Conservation (phyloP, 2,329 filamentous ascomycete species). For the Diplodia scrobiculata region DNA sequence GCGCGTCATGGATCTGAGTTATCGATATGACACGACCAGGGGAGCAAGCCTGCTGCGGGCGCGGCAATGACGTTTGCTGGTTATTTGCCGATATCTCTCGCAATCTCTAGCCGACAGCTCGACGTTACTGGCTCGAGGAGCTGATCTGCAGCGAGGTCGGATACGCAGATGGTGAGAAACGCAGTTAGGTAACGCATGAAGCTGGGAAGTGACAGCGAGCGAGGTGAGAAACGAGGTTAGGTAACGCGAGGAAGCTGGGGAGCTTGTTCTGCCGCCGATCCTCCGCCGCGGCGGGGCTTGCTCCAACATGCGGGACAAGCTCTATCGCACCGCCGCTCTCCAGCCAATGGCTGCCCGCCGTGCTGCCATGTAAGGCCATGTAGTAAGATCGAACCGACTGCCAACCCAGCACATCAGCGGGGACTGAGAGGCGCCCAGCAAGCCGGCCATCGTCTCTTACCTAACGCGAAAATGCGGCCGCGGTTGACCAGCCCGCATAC, state of each 20-base stretch:
- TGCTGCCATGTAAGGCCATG: constrained; percentile 17
- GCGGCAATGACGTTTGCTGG: constrained; percentile 12
- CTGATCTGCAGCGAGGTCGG: constrained; percentile 13
- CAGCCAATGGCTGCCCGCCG: constrained; percentile 7
- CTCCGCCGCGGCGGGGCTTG: constrained; percentile 5
- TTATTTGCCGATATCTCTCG: neutral
- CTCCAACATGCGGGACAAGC: constrained; percentile 2
- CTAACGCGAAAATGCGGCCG: constrained; percentile 19
- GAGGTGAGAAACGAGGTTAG: constrained; percentile 5
- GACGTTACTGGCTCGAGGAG: neutral
- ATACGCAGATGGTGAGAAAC: constrained; percentile 14
- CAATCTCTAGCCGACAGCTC: constrained; percentile 1
- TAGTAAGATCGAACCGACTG: constrained; percentile 15
- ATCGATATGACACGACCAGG: neutral
- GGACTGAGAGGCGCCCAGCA: neutral
- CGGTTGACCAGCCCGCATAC: constrained; percentile 6
- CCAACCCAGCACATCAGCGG: neutral
- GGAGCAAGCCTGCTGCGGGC: neutral
- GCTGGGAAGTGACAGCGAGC: neutral
- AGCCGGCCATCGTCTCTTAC: constrained; percentile 15
- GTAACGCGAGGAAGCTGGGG: constrained; percentile 7
- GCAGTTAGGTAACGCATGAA: constrained; percentile 5
- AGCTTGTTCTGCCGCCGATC: constrained; percentile 10
- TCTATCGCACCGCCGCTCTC: constrained; percentile 14
- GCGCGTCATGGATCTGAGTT: constrained; percentile 10